These are phyloP conservation scores for Trypanosoma theileri DNA, from an alignment of 208 protist genomes.

Conservation along the genomic window DNA sequence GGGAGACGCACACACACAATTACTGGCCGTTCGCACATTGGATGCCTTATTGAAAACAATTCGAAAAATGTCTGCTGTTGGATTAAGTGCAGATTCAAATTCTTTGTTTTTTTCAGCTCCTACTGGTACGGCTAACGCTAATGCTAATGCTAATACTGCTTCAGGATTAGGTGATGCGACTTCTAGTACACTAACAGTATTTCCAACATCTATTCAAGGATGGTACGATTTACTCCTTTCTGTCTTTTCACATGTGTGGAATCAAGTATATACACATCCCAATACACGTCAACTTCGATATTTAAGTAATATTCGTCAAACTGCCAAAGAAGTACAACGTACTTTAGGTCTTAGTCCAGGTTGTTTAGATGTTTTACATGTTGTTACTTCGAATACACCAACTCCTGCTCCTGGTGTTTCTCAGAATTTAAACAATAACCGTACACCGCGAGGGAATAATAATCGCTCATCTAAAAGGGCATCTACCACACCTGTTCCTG, in stretches of 20 bases:
- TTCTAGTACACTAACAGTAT: not conserved
- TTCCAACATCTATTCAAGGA: slow-evolving; percentile 20
- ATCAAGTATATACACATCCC: slow-evolving; percentile 46
- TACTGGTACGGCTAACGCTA: not conserved
- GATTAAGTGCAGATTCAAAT: not conserved
- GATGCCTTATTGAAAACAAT: slow-evolving; percentile 40
- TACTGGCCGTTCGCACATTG: slow-evolving; percentile 59
- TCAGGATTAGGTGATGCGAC: slow-evolving; percentile 1
- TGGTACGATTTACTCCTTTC: slow-evolving; percentile 52
- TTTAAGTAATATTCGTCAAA: slow-evolving; percentile 14
- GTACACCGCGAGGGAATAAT: not conserved
- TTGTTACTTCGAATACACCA: too few relatives aligned
- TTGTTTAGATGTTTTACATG: not conserved
- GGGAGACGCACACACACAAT: slow-evolving; percentile 62
- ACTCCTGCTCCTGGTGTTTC: not conserved
- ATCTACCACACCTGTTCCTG: slow-evolving; percentile 2
- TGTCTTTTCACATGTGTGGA: slow-evolving; percentile 66
- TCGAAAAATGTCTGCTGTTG: slow-evolving; percentile 18
- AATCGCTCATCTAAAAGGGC: not conserved
- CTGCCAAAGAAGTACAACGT: slow-evolving; percentile 31
- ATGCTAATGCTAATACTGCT: not conserved
- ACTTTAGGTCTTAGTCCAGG: slow-evolving; percentile 27
- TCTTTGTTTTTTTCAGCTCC: slow-evolving; percentile 1
- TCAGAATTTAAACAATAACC: not conserved
- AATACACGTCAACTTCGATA: slow-evolving; percentile 56